phyloP scores from a whole-genome alignment of 306 rosid species.

The Castanea sativa region DNA sequence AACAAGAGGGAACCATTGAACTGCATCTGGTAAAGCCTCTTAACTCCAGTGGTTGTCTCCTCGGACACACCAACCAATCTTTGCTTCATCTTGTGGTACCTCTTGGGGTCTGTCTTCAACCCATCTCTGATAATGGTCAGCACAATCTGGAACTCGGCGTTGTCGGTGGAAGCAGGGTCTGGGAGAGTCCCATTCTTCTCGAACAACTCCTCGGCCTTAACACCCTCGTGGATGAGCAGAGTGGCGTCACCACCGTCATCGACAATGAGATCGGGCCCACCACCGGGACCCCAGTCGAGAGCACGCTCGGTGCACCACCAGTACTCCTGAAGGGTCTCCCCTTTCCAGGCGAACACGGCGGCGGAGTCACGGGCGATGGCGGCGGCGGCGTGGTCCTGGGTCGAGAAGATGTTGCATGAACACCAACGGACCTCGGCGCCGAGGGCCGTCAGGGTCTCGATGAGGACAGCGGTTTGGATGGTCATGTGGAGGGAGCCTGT shows the following conservation, averaged over 20 bases:
- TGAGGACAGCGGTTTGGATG: conserved; percentile 93
- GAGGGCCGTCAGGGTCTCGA: conserved; percentile 92
- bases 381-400: conserved; percentile 97
- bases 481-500: conserved; percentile 99
- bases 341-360: conserved; percentile 94
- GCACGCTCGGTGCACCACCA: conserved; percentile 99
- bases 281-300: conserved; percentile 86
- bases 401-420: conserved; percentile 94
- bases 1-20: conserved; percentile 65
- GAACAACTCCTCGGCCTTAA: conserved; percentile 73
- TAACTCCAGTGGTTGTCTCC: conserved; percentile 99
- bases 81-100: conserved; percentile 85
- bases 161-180: conserved; percentile 69
- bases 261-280: conserved; percentile 92
- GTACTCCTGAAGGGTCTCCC: conserved; percentile 91
- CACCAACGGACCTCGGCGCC: conserved; percentile 99
- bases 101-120: conserved; percentile 75
- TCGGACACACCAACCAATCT: conserved; percentile 90
- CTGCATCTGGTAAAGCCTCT: conserved; percentile 98
- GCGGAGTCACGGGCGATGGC: conserved; percentile 90
- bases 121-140: conserved; percentile 71
- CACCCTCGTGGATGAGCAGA: conserved; percentile 80
- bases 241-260: conserved; percentile 95
- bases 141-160: conserved; percentile 83
- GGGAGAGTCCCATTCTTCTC: conserved; percentile 60